Base-by-base conservation (phyloP, 75 land plant genomes). In the Cryptomeria japonica region DNA sequence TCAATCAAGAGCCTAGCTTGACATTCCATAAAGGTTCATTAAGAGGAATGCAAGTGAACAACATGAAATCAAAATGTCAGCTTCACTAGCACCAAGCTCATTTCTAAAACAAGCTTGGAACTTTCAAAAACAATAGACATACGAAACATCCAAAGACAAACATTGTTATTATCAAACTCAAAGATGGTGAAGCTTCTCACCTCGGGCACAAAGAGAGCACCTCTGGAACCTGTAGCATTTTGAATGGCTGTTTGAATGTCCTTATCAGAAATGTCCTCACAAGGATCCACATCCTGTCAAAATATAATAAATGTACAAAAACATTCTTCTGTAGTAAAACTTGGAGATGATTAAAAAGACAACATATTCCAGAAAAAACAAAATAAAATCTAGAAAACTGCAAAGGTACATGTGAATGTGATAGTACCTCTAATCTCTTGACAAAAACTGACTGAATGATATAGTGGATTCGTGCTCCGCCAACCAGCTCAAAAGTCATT, bases 161-260 rank as follows among this genome's bases (percentile, higher is more conserved):
- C 32, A 82, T 13, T 12, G 31, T n/a, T 46, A 44, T 28, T 82
- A 14, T 51, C 46, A 42, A 7, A 44, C 49, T 44, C 12, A 44
- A 82, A 82, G 49, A 34, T 75, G 37, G 34, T 75, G 84, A 19
- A 16, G 86, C 12, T 13, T 83, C 86, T 39, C 79, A 96, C 99
- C 93, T 96, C 98, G n/a, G 99, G 99, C 6, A 97, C 98, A 93
- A 98, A 98, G 36, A 98, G 89, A 22, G 95, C 95, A 92, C 92
- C 91, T 90, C 86, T 95, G 46, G 93, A 94, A 79, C 99, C 99
- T 83, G 96, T 96, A 37, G 99, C 96, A 94, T 98, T 98, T 92
- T 95, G 98, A 82, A 98, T 94, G 22, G 99, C 95, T 88, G 96
- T 93, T 83, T 97, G 88, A 85, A 98, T 98, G 88, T 98, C 97